These are phyloP conservation scores for Brasenia schreberi DNA, from an alignment of 164 flowering plant species.

Conservation along the genomic window DNA sequence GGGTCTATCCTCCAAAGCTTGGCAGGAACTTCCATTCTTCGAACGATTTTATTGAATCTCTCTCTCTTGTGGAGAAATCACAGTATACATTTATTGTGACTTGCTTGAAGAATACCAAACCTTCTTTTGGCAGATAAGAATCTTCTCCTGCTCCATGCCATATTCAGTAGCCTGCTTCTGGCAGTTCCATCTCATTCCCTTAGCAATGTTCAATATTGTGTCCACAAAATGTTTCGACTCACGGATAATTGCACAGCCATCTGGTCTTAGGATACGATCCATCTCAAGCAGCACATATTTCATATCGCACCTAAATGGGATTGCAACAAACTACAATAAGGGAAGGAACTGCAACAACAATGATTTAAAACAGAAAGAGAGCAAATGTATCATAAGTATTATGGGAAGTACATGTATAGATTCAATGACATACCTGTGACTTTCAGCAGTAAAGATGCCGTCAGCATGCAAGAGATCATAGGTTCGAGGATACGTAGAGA, in stretches of 20 bases:
- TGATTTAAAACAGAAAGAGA: background rate
- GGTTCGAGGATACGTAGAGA: conserved; percentile 96
- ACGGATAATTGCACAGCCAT: conserved; percentile 65
- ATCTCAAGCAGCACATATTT: conserved; percentile 80
- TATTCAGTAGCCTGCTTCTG: conserved; percentile 71
- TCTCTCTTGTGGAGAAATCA: background rate
- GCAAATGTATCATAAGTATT: background rate
- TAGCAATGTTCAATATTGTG: conserved; percentile 47
- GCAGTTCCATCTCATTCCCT: conserved; percentile 85
- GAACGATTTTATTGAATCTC: background rate
- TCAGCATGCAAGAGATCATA: conserved; percentile 97
- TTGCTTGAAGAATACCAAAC: conserved; percentile 61
- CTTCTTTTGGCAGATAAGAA: conserved; percentile 80
- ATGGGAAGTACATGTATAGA: no score
- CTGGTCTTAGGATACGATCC: conserved; percentile 82
- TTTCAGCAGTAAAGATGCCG: conserved; percentile 81
- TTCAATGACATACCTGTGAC: conserved; percentile 53
- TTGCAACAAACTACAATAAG: background rate
- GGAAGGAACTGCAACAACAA: no score
- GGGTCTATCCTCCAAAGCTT: background rate
- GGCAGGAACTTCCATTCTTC: background rate
- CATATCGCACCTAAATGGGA: conserved; percentile 68
- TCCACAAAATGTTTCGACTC: conserved; percentile 69
- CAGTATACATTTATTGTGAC: conserved; percentile 13
- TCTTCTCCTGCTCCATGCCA: conserved; percentile 50